These are phyloP conservation scores for Pythium graminicola DNA, from an alignment of 352 stramenopile species.

Conservation along the genomic window DNA sequence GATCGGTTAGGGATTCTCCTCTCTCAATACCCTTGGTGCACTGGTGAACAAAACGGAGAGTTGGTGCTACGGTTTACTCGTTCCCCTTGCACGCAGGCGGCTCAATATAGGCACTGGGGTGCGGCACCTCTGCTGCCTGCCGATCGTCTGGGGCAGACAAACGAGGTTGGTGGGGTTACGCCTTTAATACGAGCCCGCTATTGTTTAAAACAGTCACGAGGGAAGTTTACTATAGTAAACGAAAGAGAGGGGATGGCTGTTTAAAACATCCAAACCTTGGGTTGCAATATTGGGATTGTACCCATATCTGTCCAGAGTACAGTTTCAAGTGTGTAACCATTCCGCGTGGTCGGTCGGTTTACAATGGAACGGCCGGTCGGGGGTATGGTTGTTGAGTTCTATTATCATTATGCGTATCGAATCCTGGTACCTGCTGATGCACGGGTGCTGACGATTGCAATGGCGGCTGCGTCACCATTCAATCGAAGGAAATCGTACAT, in stretches of 20 bases:
- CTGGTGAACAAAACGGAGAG: constrained; percentile 15
- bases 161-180: constrained; percentile 12
- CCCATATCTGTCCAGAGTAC: constrained; percentile 20
- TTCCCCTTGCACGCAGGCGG: background rate
- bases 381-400: too few species aligned
- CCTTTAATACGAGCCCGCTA: constrained; percentile 2
- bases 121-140: constrained; percentile 4
- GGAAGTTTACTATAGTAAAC: constrained; percentile 13
- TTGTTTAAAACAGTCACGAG: constrained; percentile 1
- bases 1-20: constrained; percentile 19
- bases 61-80: background rate
- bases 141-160: too few species aligned
- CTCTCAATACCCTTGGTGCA: constrained; percentile 25
- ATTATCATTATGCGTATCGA: too few species aligned
- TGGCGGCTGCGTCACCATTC: background rate
- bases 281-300: too few species aligned
- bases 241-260: background rate
- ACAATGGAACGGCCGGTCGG: background rate
- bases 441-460: background rate
- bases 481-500: too few species aligned
- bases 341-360: background rate
- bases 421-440: constrained; percentile 1
- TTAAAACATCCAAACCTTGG: constrained; percentile 19
- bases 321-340: constrained; percentile 21
- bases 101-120: constrained; percentile 14